Evolutionary conservation across 805 yeast species (phyloP), one percentile per base, ranked within the genome.

Genomic region (Candida verbasci): DNA sequence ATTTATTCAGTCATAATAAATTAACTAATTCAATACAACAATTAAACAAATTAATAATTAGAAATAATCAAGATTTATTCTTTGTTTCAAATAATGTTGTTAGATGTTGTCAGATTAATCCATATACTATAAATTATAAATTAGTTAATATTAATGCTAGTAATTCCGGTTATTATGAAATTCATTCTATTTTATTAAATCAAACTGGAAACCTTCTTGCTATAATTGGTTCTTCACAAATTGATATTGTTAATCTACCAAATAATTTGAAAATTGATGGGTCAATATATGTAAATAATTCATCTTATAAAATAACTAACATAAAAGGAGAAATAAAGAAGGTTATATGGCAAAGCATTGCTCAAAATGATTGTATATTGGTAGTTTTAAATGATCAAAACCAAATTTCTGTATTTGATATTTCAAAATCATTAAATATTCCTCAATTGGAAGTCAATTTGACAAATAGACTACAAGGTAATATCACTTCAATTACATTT

Each of bases 191-290:
- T 15, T 47, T 47, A 15, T 39, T 70, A 36, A 76, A 76, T 48
- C 38, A 48, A 4, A 49, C 64, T 24, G 76, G 72, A 3, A 58
- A 67, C 0, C 51, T 68, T 4, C 40, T 76, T 34, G 78, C 76
- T 2, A 46, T 64, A 3, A 52, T 62, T n/a, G 68, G 72, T 4
- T 50, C 46, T 1, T 8, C 35, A 4, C 47, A 52, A 10, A 37
- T 72, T 4, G 44, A 48, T 5, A 58, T 68, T 3, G 45, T 53
- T 8, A 35, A 52, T 5, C 44, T 68, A 16, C 72, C 74, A 6
- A 24, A 3, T 6, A 37, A 26, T 15, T 3, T 31, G 17, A 23
- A 14, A 4, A 15, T 18, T 17, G 14, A 24, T 6, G 38, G 18
- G n/a, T 11, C 33, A 4, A n/a, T 30, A 11, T 18, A 17, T 17